Percentiles rank a stretch among this genome's conserved stretches.
Conservation (phyloP, 2,329 filamentous ascomycete genomes). For the Paecilomyces formosus region DNA sequence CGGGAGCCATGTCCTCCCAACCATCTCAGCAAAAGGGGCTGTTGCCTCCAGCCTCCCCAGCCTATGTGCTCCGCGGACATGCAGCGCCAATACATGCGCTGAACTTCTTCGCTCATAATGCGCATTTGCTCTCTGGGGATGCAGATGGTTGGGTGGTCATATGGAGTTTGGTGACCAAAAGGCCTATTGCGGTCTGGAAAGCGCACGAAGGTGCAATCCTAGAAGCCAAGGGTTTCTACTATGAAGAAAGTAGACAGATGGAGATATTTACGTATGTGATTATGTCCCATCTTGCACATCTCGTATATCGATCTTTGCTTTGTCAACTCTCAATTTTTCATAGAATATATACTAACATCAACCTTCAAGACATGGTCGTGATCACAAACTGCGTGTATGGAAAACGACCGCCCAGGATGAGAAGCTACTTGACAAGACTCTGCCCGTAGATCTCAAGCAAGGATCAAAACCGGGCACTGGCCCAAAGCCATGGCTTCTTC, state of each 20-base stretch:
- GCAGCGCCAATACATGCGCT: slow-evolving; percentile 70
- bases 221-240: slow-evolving; percentile 62
- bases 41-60: slow-evolving; percentile 47
- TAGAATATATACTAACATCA: slow-evolving; percentile 7
- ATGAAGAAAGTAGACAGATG: slow-evolving; percentile 31
- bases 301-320: slow-evolving; percentile 1
- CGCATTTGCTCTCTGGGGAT: slow-evolving; percentile 76
- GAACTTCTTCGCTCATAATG: slow-evolving; percentile 64
- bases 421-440: slow-evolving; percentile 49
- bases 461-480: slow-evolving; percentile 40
- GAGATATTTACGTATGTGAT: slow-evolving; percentile 71
- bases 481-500: slow-evolving; percentile 67
- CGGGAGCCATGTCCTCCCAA: not conserved
- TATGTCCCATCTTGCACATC: not conserved
- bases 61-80: slow-evolving; percentile 79
- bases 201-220: slow-evolving; percentile 74
- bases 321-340: not conserved
- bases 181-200: slow-evolving; percentile 76
- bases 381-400: slow-evolving; percentile 83
- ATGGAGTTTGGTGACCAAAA: slow-evolving; percentile 78
- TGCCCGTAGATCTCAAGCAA: slow-evolving; percentile 61
- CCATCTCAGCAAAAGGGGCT: not conserved
- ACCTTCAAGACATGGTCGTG: slow-evolving; percentile 70
- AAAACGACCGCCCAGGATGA: slow-evolving; percentile 59
- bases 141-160: slow-evolving; percentile 81